Base-by-base conservation (phyloP, 1,139 yeast genomes). In the Barnettozyma hawaiiensis region DNA sequence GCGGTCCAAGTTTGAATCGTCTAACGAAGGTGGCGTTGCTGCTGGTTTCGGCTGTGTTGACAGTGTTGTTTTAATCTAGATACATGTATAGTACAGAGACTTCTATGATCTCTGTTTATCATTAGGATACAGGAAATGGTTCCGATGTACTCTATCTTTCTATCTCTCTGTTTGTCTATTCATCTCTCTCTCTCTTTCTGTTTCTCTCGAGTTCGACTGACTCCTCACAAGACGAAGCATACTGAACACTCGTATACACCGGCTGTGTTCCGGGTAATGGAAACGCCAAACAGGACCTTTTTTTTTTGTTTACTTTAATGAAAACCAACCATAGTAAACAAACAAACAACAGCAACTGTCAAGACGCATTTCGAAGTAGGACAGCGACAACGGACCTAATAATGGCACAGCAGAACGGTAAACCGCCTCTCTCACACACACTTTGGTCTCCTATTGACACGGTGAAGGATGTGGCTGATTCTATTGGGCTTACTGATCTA, bases 31-130 rank as follows among this genome's bases (percentile, higher is more conserved):
- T 39, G 98, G 98, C 31, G 97, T 92, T 27, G 97, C 97, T 24
- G 97, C 98, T 12, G 98, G 98, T 0, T 92, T 85, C 65, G 98
- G 97, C 10, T 89, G 97, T 63, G 87, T 92, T 41, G 98, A 92
- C 63, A 85, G 90, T 55, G 69, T 77, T 28, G 65, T 67, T 31
- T 54, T 71, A 12, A 38, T 44, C 12, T 42, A 22, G 37, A 23
- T n/a, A n/a, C n/a, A n/a, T n/a, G 8, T 22, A 22, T 22, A 22
- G 9, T 22, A 22, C 23, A 22, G 11, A 22, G 23, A n/a, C 6
- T n/a, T n/a, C 2, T 4, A 4, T 23, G 16, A n/a, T 26, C 29
- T 26, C n/a, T n/a, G 29, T n/a, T 26, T 8, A 24, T 24, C 27
- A 24, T 9, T 23, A 12, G 7, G 11, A 8, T 5, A 24, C n/a